Percentiles rank a stretch among this genome's conserved stretches.
Conservation (phyloP, 805 yeast species). For the Sugiyamaella chiloensis region DNA sequence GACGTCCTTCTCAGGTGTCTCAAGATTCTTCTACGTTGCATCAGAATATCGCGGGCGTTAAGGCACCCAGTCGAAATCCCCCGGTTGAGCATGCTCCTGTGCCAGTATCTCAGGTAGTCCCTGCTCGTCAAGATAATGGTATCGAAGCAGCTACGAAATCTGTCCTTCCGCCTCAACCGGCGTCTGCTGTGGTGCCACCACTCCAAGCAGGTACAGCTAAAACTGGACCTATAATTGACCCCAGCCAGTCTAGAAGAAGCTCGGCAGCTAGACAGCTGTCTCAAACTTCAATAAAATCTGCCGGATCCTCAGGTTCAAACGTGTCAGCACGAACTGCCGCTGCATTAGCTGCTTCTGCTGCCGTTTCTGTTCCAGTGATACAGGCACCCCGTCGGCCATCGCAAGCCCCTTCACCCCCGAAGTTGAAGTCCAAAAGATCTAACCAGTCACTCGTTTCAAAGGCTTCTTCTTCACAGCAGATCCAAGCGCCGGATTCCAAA, state of each 20-base stretch:
- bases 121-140: too few species aligned
- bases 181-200: too few species aligned
- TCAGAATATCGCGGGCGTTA: neutral
- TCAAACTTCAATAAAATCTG: neutral
- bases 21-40: too few species aligned
- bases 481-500: neutral
- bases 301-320: neutral
- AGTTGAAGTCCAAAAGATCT: neutral
- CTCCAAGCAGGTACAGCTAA: too few species aligned
- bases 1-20: too few species aligned
- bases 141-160: too few species aligned
- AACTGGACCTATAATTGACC: neutral
- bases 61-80: neutral
- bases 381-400: slow-evolving; percentile 10
- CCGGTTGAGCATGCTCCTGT: too few species aligned
- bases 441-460: neutral
- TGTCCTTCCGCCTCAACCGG: too few species aligned
- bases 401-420: slow-evolving; percentile 1
- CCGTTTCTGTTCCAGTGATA: neutral
- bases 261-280: neutral
- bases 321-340: slow-evolving; percentile 1
- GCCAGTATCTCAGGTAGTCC: too few species aligned
- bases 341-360: slow-evolving; percentile 7
- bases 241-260: neutral
- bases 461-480: neutral